Evolutionary conservation across 106 monocot genomes (phyloP).

Genomic region (Vanilla planifolia): DNA sequence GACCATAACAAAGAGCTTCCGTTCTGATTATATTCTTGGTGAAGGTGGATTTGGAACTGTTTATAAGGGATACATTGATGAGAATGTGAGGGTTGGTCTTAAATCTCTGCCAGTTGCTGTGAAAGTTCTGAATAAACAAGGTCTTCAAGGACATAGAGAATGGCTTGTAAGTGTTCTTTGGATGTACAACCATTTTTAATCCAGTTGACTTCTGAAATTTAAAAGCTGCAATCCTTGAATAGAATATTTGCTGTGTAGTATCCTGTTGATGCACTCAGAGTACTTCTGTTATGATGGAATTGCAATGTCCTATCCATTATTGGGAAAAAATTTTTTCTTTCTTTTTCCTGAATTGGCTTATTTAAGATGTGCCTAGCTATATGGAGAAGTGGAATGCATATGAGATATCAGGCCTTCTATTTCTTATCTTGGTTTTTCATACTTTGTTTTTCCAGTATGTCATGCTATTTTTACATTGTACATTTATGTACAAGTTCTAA

Average conservation of each 20-base stretch:
- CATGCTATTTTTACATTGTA: no score
- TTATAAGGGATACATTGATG: slow-evolving; percentile 7
- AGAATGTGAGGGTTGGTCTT: slow-evolving; percentile 1
- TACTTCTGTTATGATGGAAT: not conserved
- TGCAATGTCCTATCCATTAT: not conserved
- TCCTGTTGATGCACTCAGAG: no score
- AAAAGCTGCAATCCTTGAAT: no score
- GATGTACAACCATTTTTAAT: not conserved
- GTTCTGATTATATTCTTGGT: slow-evolving; percentile 4
- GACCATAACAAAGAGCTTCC: slow-evolving; percentile 37
- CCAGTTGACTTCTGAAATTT: not conserved
- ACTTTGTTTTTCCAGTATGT: no score
- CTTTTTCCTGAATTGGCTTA: no score
- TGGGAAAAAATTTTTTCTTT: not conserved
- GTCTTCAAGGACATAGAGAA: slow-evolving; percentile 7
- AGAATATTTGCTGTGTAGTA: no score
- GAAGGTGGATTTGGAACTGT: slow-evolving; percentile 8
- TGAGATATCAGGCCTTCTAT: no score
- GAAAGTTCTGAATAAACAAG: not conserved
- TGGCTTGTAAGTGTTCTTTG: slow-evolving; percentile 3
- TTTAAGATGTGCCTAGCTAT: no score
- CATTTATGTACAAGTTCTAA: not conserved
- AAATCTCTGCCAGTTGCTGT: slow-evolving; percentile 4
- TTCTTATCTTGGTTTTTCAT: no score
- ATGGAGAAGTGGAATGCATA: no score